Percentiles rank a stretch among this genome's conserved stretches.
phyloP scores from a whole-genome alignment of 169 alveolate species.

The Plasmodium gonderi region DNA sequence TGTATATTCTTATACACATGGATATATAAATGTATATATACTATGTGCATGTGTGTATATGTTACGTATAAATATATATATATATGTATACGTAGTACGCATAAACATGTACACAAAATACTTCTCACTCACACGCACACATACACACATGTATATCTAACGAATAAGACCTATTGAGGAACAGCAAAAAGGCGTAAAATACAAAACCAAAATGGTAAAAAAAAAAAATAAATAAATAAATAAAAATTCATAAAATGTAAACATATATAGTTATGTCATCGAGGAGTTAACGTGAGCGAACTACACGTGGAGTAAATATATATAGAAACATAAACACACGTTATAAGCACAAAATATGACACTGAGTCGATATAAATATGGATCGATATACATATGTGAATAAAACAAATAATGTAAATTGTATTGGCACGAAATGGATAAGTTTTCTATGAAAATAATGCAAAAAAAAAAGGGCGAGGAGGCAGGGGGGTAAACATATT shows the following conservation, averaged over 20 bases:
- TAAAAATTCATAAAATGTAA: slow-evolving; percentile 12
- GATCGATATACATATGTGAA: too few species aligned
- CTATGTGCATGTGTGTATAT: neutral
- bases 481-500: too few species aligned
- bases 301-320: neutral
- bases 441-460: too few species aligned
- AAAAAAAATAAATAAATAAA: neutral
- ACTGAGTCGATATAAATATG: neutral
- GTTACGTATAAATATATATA: slow-evolving; percentile 3
- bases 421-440: neutral
- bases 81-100: neutral
- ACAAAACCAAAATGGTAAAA: neutral
- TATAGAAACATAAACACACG: neutral
- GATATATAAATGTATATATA: neutral
- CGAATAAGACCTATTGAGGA: neutral
- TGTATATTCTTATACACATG: neutral
- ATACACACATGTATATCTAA: neutral
- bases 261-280: neutral
- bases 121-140: too few species aligned
- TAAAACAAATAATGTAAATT: neutral
- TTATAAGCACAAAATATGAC: neutral
- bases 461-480: too few species aligned
- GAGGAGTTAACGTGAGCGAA: neutral
- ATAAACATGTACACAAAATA: neutral
- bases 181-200: neutral